Conservation (phyloP, 2,329 filamentous ascomycete species). For the Plenodomus lindquistii region DNA sequence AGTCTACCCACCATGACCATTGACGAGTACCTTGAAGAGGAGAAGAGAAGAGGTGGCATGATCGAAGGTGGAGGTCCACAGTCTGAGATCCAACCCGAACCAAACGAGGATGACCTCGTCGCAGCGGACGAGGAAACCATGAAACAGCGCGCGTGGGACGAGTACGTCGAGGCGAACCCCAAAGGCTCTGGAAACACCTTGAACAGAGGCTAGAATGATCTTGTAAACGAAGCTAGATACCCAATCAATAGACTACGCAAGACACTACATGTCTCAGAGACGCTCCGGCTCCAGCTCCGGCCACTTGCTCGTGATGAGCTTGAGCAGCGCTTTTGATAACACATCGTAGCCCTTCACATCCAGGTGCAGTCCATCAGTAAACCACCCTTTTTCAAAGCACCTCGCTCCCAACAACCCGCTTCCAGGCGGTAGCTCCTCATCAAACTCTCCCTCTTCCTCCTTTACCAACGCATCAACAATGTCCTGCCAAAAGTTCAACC, state of each 20-base stretch:
- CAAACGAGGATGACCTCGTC: conserved; percentile 89
- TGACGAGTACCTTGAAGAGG: conserved; percentile 95
- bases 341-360: conserved; percentile 36
- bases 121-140: conserved; percentile 86
- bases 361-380: conserved; percentile 46
- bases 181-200: conserved; percentile 82
- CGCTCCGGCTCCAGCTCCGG: conserved; percentile 34
- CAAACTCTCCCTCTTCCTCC: conserved; percentile 32
- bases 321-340: conserved; percentile 25
- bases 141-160: conserved; percentile 95
- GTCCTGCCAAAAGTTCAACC: conserved; percentile 41
- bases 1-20: conserved; percentile 97
- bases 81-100: conserved; percentile 67
- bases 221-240: not conserved
- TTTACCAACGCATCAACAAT: conserved; percentile 27
- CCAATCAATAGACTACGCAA: not conserved
- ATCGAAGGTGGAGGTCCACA: conserved; percentile 87
- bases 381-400: conserved; percentile 40
- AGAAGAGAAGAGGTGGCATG: conserved; percentile 80
- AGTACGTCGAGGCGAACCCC: conserved; percentile 87
- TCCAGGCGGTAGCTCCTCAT: conserved; percentile 40
- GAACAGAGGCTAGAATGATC: conserved; percentile 65
- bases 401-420: conserved; percentile 37
- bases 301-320: conserved; percentile 31
- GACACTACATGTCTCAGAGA: conserved; percentile 5